phyloP scores from a whole-genome alignment of 2,329 filamentous ascomycete genomes.

The Alternaria tenuissima region DNA sequence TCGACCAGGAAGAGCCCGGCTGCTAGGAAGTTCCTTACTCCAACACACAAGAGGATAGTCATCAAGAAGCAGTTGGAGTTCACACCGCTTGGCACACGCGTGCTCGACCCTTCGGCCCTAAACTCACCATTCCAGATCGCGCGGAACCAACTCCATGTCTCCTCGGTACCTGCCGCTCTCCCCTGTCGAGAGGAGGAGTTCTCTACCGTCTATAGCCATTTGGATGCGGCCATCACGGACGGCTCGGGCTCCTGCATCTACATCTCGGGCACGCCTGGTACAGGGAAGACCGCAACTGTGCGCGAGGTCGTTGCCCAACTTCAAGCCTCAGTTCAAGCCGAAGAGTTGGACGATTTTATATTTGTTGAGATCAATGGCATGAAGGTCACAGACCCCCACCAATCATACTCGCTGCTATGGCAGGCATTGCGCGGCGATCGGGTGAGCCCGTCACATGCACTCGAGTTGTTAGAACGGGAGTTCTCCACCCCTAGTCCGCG shows the following conservation, averaged over 20 bases:
- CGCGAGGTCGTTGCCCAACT: constrained; percentile 91
- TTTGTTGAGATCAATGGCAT: constrained; percentile 99
- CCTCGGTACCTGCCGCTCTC: constrained; percentile 85
- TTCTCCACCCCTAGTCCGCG: constrained; percentile 91
- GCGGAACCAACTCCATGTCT: constrained; percentile 87
- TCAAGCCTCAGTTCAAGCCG: constrained; percentile 83
- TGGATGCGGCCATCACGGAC: constrained; percentile 92
- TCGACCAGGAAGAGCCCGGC: constrained; percentile 57
- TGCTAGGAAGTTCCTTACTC: constrained; percentile 66
- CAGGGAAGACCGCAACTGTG: constrained; percentile 96
- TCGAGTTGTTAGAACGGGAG: constrained; percentile 89
- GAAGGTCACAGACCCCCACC: constrained; percentile 98
- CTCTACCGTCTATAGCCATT: constrained; percentile 87
- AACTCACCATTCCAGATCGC: constrained; percentile 92
- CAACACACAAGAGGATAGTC: constrained; percentile 72
- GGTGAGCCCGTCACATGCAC: constrained; percentile 87
- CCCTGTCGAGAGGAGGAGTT: constrained; percentile 95
- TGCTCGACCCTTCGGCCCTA: constrained; percentile 78
- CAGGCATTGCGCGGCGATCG: constrained; percentile 93
- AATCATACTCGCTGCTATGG: constrained; percentile 95
- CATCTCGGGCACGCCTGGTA: constrained; percentile 97
- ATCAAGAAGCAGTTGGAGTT: constrained; percentile 93
- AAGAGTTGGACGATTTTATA: constrained; percentile 97
- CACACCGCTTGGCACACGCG: constrained; percentile 89
- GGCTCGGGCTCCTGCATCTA: constrained; percentile 97